phyloP scores from a whole-genome alignment of 129 eudicot genomes.

The Pulicaria dysenterica region DNA sequence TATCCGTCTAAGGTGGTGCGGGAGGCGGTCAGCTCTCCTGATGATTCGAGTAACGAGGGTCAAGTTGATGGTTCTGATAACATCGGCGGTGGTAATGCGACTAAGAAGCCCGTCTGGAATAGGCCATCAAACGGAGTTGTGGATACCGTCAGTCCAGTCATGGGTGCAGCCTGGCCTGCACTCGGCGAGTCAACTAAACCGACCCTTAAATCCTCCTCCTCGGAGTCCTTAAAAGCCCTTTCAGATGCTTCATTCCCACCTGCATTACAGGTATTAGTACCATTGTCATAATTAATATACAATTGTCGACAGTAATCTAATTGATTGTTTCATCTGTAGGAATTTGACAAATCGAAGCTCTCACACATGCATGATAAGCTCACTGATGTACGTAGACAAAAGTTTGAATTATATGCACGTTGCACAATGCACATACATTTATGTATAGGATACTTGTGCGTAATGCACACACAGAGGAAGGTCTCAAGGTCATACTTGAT shows the following conservation, averaged over 20 bases:
- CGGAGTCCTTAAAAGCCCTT: conserved; percentile 53
- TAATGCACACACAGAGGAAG: background rate
- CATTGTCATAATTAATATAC: background rate
- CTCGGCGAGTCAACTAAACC: conserved; percentile 72
- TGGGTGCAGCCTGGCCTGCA: conserved; percentile 83
- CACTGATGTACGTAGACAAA: conserved; percentile 10
- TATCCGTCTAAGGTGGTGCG: conserved; percentile 35
- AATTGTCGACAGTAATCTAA: background rate
- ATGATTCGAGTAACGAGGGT: conserved; percentile 34
- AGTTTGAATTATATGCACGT: conserved; percentile 4
- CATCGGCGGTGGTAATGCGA: conserved; percentile 34
- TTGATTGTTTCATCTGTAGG: conserved; percentile 11
- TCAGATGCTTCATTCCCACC: conserved; percentile 47
- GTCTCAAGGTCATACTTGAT: background rate
- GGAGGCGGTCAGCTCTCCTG: conserved; percentile 25
- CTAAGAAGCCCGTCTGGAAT: conserved; percentile 76
- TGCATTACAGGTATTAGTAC: conserved; percentile 47
- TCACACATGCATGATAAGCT: background rate
- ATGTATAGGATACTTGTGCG: background rate
- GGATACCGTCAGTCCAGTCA: conserved; percentile 59
- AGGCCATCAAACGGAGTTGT: conserved; percentile 56
- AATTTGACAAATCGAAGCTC: conserved; percentile 12
- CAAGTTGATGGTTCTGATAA: conserved; percentile 33
- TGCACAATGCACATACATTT: background rate
- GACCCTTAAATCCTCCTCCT: conserved; percentile 54